phyloP scores from a whole-genome alignment of 2,329 filamentous ascomycete species.

The Paraphoma sp. region DNA sequence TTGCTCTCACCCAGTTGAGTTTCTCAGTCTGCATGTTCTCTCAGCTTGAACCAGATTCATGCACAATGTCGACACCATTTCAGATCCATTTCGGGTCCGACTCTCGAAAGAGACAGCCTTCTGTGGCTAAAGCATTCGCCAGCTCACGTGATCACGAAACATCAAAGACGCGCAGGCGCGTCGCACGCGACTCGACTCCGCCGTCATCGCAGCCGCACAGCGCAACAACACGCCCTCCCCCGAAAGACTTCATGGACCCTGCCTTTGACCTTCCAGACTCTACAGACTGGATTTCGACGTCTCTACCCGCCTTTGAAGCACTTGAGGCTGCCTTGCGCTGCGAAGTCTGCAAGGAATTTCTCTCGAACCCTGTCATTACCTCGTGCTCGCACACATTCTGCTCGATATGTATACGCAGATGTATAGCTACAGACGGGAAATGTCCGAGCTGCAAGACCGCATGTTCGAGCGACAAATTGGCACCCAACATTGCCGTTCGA shows the following conservation, averaged over 20 bases:
- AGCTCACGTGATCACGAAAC: slow-evolving; percentile 25
- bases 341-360: slow-evolving; percentile 98
- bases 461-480: slow-evolving; percentile 84
- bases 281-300: slow-evolving; percentile 83
- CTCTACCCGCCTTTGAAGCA: slow-evolving; percentile 68
- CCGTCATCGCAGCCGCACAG: slow-evolving; percentile 8
- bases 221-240: slow-evolving; percentile 2
- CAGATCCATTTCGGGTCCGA: neutral
- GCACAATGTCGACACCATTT: neutral
- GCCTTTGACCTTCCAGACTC: slow-evolving; percentile 68
- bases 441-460: slow-evolving; percentile 82
- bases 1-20: too few species aligned
- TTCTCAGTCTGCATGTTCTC: too few species aligned
- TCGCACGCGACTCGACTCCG: slow-evolving; percentile 14
- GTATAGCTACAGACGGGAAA: slow-evolving; percentile 80
- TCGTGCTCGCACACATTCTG: slow-evolving; percentile 96
- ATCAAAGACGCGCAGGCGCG: slow-evolving; percentile 6
- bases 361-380: slow-evolving; percentile 91
- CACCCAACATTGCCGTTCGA: slow-evolving; percentile 83
- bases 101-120: neutral
- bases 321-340: slow-evolving; percentile 90
- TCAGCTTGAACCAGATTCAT: neutral
- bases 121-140: slow-evolving; percentile 10
- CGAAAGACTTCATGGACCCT: slow-evolving; percentile 33
- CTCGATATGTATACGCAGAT: slow-evolving; percentile 90